Evolutionary conservation across 352 stramenopile genomes (phyloP), one percentile per base, ranked within the genome.

Genomic region (Phytophthora aleatoria): DNA sequence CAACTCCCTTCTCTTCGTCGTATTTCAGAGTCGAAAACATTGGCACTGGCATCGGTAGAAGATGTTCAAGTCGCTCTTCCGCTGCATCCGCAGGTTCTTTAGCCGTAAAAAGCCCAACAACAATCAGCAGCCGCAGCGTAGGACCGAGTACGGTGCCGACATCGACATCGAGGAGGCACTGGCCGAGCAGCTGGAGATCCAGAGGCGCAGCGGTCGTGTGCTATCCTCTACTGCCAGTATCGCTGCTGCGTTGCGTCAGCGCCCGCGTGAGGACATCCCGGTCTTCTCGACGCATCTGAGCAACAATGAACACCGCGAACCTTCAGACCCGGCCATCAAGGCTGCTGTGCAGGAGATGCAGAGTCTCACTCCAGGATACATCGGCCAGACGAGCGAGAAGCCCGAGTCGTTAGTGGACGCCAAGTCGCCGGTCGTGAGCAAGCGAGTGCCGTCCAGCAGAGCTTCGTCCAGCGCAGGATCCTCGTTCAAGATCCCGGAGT

Each of bases 151-250:
- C 42, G 72, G 72, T 27, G 72, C 68, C 10, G 48, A 71, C 33
- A 70, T 80, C 28, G 72, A 80, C 58, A 73, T 80, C n/a, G 72
- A 80, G 38, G 64, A 75, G 15, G 72, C 64, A 33, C 58, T 80
- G 42, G 60, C 61, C 11, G 63, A 69, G 55, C 44, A 80, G 57
- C 20, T 80, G 39, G 68, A 73, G 60, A 61, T 64, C n/a, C 72
- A 80, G 61, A 54, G 61, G 28, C 68, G 64, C 15, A 76, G 64
- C 20, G 72, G 72, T 1, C 72, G 72, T 8, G 63, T 66, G 36
- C 42, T 80, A 20, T 77, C 68, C 35, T 80, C 72, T 33, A 80
- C 72, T 6, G 72, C 70, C 5, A 80, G 72, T 28, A 73, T 80
- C 35, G 72, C 72, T 13, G 69, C 72, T n/a, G 72, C 72, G 30